Base-by-base conservation (phyloP, 148 eudicot genomes). In the Silene latifolia region DNA sequence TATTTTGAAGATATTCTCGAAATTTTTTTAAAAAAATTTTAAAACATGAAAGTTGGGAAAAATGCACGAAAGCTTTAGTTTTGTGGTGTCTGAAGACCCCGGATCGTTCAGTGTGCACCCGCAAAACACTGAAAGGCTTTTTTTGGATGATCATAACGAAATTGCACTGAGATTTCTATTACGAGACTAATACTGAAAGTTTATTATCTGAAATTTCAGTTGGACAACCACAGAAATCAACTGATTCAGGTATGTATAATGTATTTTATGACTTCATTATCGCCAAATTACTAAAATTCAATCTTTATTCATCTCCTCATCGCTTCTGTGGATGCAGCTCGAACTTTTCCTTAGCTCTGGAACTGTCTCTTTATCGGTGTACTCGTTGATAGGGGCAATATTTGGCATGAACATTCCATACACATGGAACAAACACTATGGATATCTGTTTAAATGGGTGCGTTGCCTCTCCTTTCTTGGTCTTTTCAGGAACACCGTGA, bases 341-440 rank as follows among this genome's bases (percentile, higher is more conserved):
- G 98, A 92, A 86, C 90, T 92, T 19, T 89, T 90, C 66, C 89
- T 92, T 5, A 86, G 89, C 81, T 87, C 93, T 0, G 95, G 93
- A 39, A 92, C 91, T 15, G 86, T 90, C 23, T 87, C 88, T 60
- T 80, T 92, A 75, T 86, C 98, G 9, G 71, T 92, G 63, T 92
- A 90, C 80, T 90, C 98, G 21, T 83, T 92, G 80, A 86, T 87
- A 54, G 93, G 88, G 70, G 93, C 96, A 8, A 83, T 92, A 76
- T 92, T 92, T 53, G 98, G 98, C 69, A 92, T 92, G 93, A 90
- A 92, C 73, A 88, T 92, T 54, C 93, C 93, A 23, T 90, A 90
- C 74, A 77, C 89, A 66, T 92, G 98, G 96, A 87, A 51, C 69
- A 76, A 85, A 13, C 71, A 80, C 83, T 91, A 90, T 70, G 86